A percentile compares a stretch with the other conserved stretches of the same genome.
Conservation (phyloP, 1,139 yeast genomes). For the Maudiozyma humilis region DNA sequence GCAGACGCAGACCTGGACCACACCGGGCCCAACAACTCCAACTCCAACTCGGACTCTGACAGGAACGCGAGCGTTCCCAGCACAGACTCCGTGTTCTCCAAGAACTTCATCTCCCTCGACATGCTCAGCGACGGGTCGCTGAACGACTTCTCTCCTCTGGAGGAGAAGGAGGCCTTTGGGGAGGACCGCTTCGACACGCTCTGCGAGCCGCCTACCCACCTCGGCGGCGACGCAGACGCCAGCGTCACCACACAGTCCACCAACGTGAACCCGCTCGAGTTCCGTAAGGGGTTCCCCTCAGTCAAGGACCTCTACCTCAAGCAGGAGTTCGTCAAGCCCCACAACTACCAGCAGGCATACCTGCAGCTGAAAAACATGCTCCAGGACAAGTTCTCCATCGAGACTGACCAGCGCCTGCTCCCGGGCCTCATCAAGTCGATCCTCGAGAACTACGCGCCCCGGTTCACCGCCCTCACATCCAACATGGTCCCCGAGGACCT, state of each 20-base stretch:
- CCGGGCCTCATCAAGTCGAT: constrained; percentile 54
- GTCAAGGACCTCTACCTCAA: constrained; percentile 57
- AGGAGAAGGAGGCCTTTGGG: background rate
- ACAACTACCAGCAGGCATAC: constrained; percentile 61
- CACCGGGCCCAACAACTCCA: background rate
- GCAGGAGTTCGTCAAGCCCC: constrained; percentile 42
- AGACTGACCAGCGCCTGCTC: constrained; percentile 21
- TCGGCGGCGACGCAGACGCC: background rate
- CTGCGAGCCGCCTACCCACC: constrained; percentile 1
- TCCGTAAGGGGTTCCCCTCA: constrained; percentile 37
- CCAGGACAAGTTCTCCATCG: constrained; percentile 39
- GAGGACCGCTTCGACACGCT: constrained; percentile 1
- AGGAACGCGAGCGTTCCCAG: background rate
- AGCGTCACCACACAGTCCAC: background rate
- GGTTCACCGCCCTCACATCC: constrained; percentile 65
- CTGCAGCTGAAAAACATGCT: constrained; percentile 52
- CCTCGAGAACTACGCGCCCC: constrained; percentile 57
- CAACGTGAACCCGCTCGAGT: constrained; percentile 7
- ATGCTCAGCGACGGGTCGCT: constrained; percentile 6
- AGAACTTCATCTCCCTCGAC: constrained; percentile 21
- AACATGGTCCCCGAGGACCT: constrained; percentile 58
- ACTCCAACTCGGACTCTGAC: background rate
- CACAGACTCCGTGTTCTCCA: constrained; percentile 10
- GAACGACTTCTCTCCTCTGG: background rate
- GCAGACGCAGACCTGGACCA: background rate